These are phyloP conservation scores for Astrothelium subdiscretum DNA, from an alignment of 495 filamentous ascomycete species.

Conservation along the genomic window DNA sequence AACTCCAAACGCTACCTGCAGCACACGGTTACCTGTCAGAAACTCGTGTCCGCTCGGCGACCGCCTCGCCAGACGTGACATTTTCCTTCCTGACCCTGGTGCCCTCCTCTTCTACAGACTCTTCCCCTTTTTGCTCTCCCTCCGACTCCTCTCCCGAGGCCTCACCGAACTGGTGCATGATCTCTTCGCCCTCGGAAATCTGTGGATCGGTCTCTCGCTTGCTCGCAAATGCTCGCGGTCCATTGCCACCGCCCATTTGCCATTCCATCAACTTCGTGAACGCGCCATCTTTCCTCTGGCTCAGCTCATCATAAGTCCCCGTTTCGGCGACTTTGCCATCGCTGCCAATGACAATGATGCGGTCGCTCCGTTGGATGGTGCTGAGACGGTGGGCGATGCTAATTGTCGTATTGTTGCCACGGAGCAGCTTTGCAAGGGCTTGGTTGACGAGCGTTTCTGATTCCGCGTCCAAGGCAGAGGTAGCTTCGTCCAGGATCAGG, in stretches of 20 bases:
- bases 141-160: conserved; percentile 21
- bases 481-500: conserved; percentile 81
- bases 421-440: conserved; percentile 67
- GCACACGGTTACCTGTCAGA: conserved; percentile 1
- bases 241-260: conserved; percentile 74
- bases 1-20: no score
- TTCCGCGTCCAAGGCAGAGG: conserved; percentile 80
- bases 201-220: not conserved
- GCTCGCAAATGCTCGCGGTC: conserved; percentile 3
- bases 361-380: conserved; percentile 90
- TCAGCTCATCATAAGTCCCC: conserved; percentile 70
- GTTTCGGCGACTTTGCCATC: conserved; percentile 85
- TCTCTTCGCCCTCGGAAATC: conserved; percentile 6
- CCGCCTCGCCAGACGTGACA: conserved; percentile 11
- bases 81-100: conserved; percentile 15
- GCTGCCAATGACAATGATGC: conserved; percentile 74
- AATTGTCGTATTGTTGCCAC: conserved; percentile 86
- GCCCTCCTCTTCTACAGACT: conserved; percentile 18
- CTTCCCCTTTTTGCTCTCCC: conserved; percentile 26
- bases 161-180: conserved; percentile 2
- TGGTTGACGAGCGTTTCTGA: conserved; percentile 91
- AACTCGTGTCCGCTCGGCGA: conserved; percentile 13
- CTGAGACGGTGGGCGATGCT: conserved; percentile 90
- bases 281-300: conserved; percentile 57
- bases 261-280: conserved; percentile 97